phyloP scores from a whole-genome alignment of 1,284 basidiomycete genomes.

The Ustilago bromivora region DNA sequence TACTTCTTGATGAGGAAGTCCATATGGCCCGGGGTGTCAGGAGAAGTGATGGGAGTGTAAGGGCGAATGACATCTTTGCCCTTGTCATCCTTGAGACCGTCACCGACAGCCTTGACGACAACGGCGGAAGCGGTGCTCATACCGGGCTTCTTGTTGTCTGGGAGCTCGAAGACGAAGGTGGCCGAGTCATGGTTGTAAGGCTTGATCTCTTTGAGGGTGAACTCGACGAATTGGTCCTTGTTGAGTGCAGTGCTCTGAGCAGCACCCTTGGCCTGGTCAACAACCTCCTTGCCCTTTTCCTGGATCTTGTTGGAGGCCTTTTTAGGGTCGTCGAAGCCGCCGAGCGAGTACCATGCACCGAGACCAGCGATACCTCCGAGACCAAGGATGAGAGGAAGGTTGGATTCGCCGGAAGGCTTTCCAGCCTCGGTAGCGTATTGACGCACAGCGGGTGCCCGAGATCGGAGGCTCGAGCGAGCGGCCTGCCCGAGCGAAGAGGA shows the following conservation, averaged over 20 bases:
- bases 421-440: conserved; percentile 51
- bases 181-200: conserved; percentile 94
- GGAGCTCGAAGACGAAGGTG: conserved; percentile 87
- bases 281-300: conserved; percentile 46
- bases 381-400: conserved; percentile 60
- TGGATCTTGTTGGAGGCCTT: conserved; percentile 52
- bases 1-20: conserved; percentile 82
- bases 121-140: conserved; percentile 78
- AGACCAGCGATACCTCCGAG: conserved; percentile 66
- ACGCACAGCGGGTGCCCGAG: conserved; percentile 41
- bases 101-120: conserved; percentile 72
- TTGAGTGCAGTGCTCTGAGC: conserved; percentile 51
- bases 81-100: conserved; percentile 76
- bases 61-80: conserved; percentile 87
- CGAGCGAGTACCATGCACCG: conserved; percentile 63
- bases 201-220: conserved; percentile 84
- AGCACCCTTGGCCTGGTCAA: conserved; percentile 36
- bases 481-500: conserved; percentile 49
- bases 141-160: conserved; percentile 81
- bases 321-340: conserved; percentile 61
- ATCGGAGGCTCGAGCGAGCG: conserved; percentile 47
- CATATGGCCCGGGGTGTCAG: conserved; percentile 61
- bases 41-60: conserved; percentile 69
- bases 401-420: conserved; percentile 53
- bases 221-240: conserved; percentile 79